These are phyloP conservation scores for Patellaria atrata DNA, from an alignment of 495 filamentous ascomycete genomes.

Conservation along the genomic window DNA sequence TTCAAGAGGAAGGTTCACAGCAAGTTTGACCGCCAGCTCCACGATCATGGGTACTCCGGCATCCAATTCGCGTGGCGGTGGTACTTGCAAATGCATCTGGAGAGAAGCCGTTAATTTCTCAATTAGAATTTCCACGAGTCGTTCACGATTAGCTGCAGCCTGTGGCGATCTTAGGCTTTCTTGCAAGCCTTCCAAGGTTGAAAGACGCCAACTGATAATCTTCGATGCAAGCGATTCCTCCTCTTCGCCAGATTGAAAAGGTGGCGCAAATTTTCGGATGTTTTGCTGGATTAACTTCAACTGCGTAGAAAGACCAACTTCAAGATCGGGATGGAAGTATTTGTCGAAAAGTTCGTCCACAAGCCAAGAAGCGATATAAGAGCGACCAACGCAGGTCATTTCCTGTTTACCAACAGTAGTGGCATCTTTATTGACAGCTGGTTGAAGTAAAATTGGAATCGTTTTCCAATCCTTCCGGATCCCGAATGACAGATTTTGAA, in stretches of 20 bases:
- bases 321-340: conserved; percentile 81
- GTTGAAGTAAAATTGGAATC: conserved; percentile 64
- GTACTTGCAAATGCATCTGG: conserved; percentile 57
- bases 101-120: conserved; percentile 56
- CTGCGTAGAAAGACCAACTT: conserved; percentile 55
- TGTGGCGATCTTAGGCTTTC: conserved; percentile 51
- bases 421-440: conserved; percentile 71
- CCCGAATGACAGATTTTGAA: conserved; percentile 87
- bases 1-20: conserved; percentile 75
- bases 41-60: conserved; percentile 80
- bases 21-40: conserved; percentile 77
- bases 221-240: conserved; percentile 77
- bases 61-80: conserved; percentile 61
- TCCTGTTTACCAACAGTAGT: conserved; percentile 73
- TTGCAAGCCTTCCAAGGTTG: conserved; percentile 82
- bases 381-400: conserved; percentile 92
- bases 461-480: conserved; percentile 84
- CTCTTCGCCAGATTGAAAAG: conserved; percentile 64
- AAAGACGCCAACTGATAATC: conserved; percentile 82
- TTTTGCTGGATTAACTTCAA: conserved; percentile 83
- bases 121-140: conserved; percentile 54
- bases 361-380: conserved; percentile 78
- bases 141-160: conserved; percentile 44
- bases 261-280: conserved; percentile 59
- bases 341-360: conserved; percentile 82